Evolutionary conservation across 352 stramenopile genomes (phyloP), one percentile per base, ranked within the genome.

Genomic region (Pythium utonaiense): DNA sequence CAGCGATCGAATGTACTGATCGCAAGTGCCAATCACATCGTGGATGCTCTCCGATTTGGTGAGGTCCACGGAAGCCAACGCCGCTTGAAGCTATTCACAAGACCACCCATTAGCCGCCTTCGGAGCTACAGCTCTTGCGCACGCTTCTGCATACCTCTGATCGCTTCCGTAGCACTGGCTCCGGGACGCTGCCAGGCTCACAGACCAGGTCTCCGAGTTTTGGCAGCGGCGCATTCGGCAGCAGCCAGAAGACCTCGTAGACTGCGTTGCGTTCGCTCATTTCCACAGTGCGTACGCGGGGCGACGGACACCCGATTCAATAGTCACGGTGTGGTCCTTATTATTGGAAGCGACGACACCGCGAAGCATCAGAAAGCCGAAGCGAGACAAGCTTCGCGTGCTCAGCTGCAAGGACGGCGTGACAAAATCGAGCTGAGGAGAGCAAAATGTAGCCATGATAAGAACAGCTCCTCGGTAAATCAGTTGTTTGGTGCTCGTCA

Each of bases 231-330:
- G 62, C 56, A 16, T 59, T 62, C 19, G 73, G 73, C 40, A 66
- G 64, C 64, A 60, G 36, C 73, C 73, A 80, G 67, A 78, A 81
- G 27, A 49, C 52, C 38, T 69, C 61, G 48, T 78, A 73, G 61
- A 78, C 77, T 8, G 25, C 52, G 25, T 73, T 57, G n/a, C 54
- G 2, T 8, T 42, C 54, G 48, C 10, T 28, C 60, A 60, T 64
- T 17, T 34, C 31, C 36, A 34, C n/a, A 12, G 17, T 33, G 28
- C 28, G 28, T 33, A 33, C 28, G 5, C 28, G 5, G 28, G 38
- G n/a, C n/a, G n/a, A n/a, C n/a, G n/a, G n/a, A n/a, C n/a, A n/a
- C n/a, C n/a, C n/a, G n/a, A n/a, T n/a, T 45, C 6, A 27, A 6
- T 27, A n/a, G n/a, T 19, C 25, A 12, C 17, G 24, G 13, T 25